Evolutionary conservation across 441 rosid genomes (phyloP).

Genomic region (Arabidopsis lyrata): DNA sequence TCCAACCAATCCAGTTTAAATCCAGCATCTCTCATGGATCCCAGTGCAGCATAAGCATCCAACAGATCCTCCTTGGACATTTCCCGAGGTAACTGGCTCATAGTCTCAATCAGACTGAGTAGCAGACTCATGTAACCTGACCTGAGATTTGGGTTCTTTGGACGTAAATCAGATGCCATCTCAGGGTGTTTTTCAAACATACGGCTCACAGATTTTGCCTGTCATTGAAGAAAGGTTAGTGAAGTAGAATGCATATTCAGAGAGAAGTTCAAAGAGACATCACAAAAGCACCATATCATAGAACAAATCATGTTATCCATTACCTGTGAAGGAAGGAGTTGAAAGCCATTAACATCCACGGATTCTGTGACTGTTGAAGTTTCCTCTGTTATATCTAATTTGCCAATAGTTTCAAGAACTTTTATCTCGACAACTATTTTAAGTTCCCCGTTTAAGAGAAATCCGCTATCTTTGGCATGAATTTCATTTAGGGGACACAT

Average conservation of each 20-base stretch:
- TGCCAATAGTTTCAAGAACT: background rate
- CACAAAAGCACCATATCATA: background rate
- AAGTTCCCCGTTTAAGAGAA: constrained; percentile 2
- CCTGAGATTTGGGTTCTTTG: background rate
- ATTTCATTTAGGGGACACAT: background rate
- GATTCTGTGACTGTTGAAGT: background rate
- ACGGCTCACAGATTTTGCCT: background rate
- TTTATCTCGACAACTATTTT: constrained; percentile 8
- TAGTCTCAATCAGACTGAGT: constrained; percentile 1
- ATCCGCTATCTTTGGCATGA: constrained; percentile 15
- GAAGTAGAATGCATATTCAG: background rate
- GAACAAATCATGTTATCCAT: background rate
- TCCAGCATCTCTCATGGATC: constrained; percentile 3
- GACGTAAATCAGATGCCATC: background rate
- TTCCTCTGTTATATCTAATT: constrained; percentile 21
- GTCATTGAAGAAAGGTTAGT: background rate
- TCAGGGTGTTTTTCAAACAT: constrained; percentile 22
- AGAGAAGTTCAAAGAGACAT: background rate
- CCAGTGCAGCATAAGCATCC: background rate
- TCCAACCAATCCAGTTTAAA: constrained; percentile 31
- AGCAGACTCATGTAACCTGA: constrained; percentile 3
- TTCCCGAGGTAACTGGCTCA: background rate
- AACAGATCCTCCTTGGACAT: constrained; percentile 9
- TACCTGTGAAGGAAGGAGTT: background rate
- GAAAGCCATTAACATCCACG: constrained; percentile 8